A percentile compares a stretch with the other conserved stretches of the same genome.
Evolutionary conservation across 306 rosid genomes (phyloP).

Genomic region (Phaseolus lunatus): DNA sequence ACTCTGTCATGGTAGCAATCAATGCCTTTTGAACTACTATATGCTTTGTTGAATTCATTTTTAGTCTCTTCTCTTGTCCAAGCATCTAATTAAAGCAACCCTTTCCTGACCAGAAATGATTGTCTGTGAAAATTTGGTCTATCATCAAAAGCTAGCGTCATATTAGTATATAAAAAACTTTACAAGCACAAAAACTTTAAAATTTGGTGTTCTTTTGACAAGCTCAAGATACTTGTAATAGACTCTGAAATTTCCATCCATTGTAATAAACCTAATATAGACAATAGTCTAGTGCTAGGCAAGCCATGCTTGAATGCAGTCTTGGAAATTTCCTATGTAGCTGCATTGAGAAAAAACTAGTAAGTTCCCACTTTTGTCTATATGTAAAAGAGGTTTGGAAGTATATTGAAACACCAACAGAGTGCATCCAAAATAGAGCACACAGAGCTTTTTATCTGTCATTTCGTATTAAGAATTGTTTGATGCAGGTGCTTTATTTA

Average conservation of each 20-base stretch:
- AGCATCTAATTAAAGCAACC: neutral
- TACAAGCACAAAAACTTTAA: no score
- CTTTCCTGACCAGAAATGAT: neutral
- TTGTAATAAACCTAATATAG: neutral
- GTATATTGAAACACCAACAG: conserved; percentile 27
- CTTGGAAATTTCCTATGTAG: conserved; percentile 49
- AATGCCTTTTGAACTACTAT: neutral
- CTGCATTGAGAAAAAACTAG: conserved; percentile 22
- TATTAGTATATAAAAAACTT: neutral
- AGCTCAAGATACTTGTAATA: conserved; percentile 1
- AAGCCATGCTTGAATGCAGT: conserved; percentile 33
- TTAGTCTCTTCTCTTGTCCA: neutral
- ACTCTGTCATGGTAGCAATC: neutral
- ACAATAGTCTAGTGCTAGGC: neutral
- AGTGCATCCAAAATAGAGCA: conserved; percentile 32
- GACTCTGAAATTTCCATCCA: conserved; percentile 11
- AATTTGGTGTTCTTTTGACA: neutral
- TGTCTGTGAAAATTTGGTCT: neutral
- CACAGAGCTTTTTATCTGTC: neutral
- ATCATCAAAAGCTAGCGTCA: conserved; percentile 1
- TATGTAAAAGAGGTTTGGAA: conserved; percentile 38
- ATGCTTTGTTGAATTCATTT: conserved; percentile 7
- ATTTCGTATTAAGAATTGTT: conserved; percentile 3
- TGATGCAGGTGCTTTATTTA: conserved; percentile 1
- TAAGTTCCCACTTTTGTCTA: conserved; percentile 44